phyloP scores from a whole-genome alignment of 1,284 basidiomycete genomes.

The Cryptococcus jaspeensis region DNA sequence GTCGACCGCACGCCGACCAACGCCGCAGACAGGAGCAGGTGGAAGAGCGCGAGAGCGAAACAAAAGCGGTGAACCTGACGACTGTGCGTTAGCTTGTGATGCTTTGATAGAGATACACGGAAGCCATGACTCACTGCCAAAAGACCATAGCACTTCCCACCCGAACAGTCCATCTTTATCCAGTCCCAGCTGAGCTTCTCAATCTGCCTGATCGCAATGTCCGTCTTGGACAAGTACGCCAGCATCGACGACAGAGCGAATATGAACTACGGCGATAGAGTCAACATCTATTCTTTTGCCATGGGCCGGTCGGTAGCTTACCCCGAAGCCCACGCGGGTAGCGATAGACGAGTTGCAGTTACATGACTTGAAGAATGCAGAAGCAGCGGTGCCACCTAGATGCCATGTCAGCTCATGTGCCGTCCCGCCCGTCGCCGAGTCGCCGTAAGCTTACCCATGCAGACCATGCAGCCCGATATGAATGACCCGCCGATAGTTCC shows the following conservation, averaged over 20 bases:
- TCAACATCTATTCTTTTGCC: neutral
- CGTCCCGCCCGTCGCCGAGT: too few relatives aligned
- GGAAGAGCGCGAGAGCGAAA: slow-evolving; percentile 89
- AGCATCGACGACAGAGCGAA: slow-evolving; percentile 94
- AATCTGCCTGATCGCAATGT: slow-evolving; percentile 80
- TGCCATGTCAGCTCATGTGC: slow-evolving; percentile 8
- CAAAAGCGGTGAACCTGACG: slow-evolving; percentile 91
- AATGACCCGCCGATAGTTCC: slow-evolving; percentile 76
- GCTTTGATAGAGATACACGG: neutral
- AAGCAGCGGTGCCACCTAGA: slow-evolving; percentile 60
- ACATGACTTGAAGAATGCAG: slow-evolving; percentile 97
- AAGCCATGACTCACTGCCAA: slow-evolving; percentile 69
- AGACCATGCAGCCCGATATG: slow-evolving; percentile 62
- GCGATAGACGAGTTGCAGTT: slow-evolving; percentile 99
- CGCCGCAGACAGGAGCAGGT: slow-evolving; percentile 72
- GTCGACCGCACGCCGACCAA: slow-evolving; percentile 89
- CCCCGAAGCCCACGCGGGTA: slow-evolving; percentile 93
- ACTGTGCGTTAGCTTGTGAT: neutral
- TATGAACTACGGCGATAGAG: slow-evolving; percentile 65
- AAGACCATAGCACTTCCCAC: slow-evolving; percentile 92
- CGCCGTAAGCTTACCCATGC: slow-evolving; percentile 52
- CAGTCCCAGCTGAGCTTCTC: slow-evolving; percentile 94
- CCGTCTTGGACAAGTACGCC: slow-evolving; percentile 94
- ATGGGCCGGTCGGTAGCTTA: too few relatives aligned
- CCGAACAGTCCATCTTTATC: slow-evolving; percentile 95